Evolutionary conservation across 108 stramenopile genomes (phyloP).

Genomic region (Epithemia pelagica): DNA sequence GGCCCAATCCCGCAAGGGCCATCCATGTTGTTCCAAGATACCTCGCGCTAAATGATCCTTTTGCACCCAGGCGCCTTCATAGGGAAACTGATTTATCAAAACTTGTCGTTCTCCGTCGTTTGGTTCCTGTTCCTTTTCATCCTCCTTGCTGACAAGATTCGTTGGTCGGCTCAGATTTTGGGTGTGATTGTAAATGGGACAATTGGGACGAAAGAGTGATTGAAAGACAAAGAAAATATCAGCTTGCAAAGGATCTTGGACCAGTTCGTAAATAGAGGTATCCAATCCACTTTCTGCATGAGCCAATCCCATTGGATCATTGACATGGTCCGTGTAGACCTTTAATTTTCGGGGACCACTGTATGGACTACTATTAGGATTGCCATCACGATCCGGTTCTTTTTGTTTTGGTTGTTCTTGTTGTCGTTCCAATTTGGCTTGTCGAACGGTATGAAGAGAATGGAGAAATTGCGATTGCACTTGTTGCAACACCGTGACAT

Average conservation of each 20-base stretch:
- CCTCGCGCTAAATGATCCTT: slow-evolving; percentile 13
- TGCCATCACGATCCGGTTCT: not conserved
- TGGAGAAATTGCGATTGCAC: slow-evolving; percentile 7
- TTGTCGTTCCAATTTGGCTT: slow-evolving; percentile 8
- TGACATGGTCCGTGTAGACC: slow-evolving; percentile 15
- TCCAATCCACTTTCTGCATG: slow-evolving; percentile 9
- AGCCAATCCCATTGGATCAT: slow-evolving; percentile 14
- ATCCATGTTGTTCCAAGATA: slow-evolving; percentile 14
- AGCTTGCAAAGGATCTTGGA: slow-evolving; percentile 1
- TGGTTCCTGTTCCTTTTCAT: not conserved
- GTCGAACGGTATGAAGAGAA: slow-evolving; percentile 7
- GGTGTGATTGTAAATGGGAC: not conserved
- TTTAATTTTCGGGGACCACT: not conserved
- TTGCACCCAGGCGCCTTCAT: slow-evolving; percentile 19
- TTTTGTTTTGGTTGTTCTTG: not conserved
- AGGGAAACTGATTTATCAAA: slow-evolving; percentile 14
- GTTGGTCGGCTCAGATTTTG: not conserved
- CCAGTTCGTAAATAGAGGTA: not conserved
- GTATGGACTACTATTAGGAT: not conserved
- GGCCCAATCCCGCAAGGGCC: slow-evolving; percentile 10
- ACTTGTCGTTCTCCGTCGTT: not conserved
- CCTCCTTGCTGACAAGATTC: not conserved
- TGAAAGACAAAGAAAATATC: slow-evolving; percentile 13
- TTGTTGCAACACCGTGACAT: not conserved
- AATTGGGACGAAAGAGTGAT: slow-evolving; percentile 6